Evolutionary conservation across 2,329 filamentous ascomycete species (phyloP), one percentile per base, ranked within the genome.

Genomic region (Colletotrichum aenigma): DNA sequence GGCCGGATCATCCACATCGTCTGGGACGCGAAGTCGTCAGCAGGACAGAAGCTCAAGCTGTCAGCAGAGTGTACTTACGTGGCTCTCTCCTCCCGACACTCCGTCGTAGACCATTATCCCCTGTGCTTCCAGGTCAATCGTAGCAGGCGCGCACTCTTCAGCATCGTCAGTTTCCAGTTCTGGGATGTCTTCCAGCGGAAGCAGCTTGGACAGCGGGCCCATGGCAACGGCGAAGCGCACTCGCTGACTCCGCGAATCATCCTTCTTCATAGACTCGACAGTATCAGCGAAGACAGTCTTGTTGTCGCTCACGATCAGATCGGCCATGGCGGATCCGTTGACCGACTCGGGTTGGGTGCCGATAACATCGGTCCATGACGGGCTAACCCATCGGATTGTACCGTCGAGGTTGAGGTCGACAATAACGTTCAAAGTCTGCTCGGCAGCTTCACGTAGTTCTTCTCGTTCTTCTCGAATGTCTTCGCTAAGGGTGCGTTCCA

Each of bases 1-100:
- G 96, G 97, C 78, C 97, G 94, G 79, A 99, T 92, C 96, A 99
- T 99, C 97, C 97, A 99, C 97, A 99, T 99, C 21, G 95, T 98
- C 95, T 98, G 80, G 38, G 66, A 38, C 15, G 34, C 30, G 12
- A 21, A 24, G 24, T 18, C 16, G 43, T 78, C 69, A 78, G 75
- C 38, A n/a, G 32, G 21, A 13, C 18, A 18, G 16, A 16, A 30
- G 9, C 28, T 52, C 18, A 69, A 56, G 36, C 16, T n/a, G 36
- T 66, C 8, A 73, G 13, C 43, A 8, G 26, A 32, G 13, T 68
- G 72, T 71, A 90, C 94, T 89, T 91, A 97, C 95, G 89, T 98
- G 96, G 81, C 95, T 97, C 83, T 97, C 95, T 71, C 93, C 94
- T 67, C 95, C 96, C 48, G 95, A 95, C 15, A 94, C 91, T 77